Percentiles rank a stretch among this genome's conserved stretches.
Conservation (phyloP, 169 alveolate genomes). For the Plasmodium sp. region DNA sequence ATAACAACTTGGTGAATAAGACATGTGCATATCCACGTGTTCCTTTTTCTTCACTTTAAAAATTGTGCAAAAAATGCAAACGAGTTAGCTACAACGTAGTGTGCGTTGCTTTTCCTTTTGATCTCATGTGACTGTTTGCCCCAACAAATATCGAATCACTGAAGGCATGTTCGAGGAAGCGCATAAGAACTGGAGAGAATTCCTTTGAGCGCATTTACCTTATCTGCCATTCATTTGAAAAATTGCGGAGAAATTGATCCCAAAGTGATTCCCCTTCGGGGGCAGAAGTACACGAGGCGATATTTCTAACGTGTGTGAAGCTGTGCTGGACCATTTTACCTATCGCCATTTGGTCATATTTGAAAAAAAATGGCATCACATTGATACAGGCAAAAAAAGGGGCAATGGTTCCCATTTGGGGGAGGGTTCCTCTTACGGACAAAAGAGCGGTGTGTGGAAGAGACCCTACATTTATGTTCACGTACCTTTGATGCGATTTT, state of each 20-base stretch:
- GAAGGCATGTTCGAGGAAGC: not conserved
- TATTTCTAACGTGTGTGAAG: not conserved
- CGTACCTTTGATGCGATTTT: not conserved
- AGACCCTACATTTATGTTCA: not conserved
- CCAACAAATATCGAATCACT: not conserved
- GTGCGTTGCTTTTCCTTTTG: not conserved
- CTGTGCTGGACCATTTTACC: not conserved
- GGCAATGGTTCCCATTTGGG: not conserved
- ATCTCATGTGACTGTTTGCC: not conserved
- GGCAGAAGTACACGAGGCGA: not conserved
- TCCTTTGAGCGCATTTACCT: not conserved
- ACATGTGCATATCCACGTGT: not conserved
- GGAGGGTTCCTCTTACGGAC: not conserved
- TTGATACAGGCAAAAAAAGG: not conserved
- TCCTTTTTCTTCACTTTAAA: not conserved
- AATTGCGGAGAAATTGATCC: not conserved
- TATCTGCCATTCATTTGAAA: not conserved
- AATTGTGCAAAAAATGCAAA: not conserved
- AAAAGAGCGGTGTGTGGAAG: not conserved
- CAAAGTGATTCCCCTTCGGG: not conserved
- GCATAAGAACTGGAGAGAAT: not conserved
- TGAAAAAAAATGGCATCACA: not conserved
- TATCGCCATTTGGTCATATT: not conserved
- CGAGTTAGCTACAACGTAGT: not conserved
- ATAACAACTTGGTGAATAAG: not conserved